These are phyloP conservation scores for Monosporozyma unispora DNA, from an alignment of 805 yeast genomes.

Conservation along the genomic window DNA sequence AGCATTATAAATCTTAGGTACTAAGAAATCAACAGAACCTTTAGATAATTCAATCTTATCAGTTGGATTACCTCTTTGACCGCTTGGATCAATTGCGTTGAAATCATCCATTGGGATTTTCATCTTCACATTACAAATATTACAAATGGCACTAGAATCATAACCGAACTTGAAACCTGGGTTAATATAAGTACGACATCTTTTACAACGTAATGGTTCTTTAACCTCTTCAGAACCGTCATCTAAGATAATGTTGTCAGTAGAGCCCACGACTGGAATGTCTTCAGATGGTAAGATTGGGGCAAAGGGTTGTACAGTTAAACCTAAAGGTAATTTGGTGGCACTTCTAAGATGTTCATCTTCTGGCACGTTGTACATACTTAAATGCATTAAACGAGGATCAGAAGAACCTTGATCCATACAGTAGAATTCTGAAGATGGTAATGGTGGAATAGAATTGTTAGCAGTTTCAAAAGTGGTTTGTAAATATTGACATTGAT, in stretches of 20 bases:
- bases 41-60: conserved; percentile 47
- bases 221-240: conserved; percentile 29
- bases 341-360: conserved; percentile 58
- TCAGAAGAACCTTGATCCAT: conserved; percentile 80
- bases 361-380: conserved; percentile 78
- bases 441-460: conserved; percentile 74
- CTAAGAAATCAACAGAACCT: conserved; percentile 81
- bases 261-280: conserved; percentile 44
- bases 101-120: conserved; percentile 58
- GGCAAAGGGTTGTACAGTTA: conserved; percentile 81
- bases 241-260: background rate
- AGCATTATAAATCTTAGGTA: conserved; percentile 62
- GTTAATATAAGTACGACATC: conserved; percentile 86
- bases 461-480: conserved; percentile 59
- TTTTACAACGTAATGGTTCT: conserved; percentile 73
- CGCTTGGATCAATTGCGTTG: conserved; percentile 51
- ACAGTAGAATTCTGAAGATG: conserved; percentile 60
- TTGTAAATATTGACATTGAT: conserved; percentile 31
- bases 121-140: conserved; percentile 75
- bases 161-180: conserved; percentile 63
- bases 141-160: conserved; percentile 65
- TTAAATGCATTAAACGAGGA: conserved; percentile 66
- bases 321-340: conserved; percentile 72
- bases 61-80: conserved; percentile 51
- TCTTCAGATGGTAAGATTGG: conserved; percentile 39